Evolutionary conservation across 495 filamentous ascomycete genomes (phyloP), one percentile per base, ranked within the genome.

Genomic region (Pseudevernia furfuracea): DNA sequence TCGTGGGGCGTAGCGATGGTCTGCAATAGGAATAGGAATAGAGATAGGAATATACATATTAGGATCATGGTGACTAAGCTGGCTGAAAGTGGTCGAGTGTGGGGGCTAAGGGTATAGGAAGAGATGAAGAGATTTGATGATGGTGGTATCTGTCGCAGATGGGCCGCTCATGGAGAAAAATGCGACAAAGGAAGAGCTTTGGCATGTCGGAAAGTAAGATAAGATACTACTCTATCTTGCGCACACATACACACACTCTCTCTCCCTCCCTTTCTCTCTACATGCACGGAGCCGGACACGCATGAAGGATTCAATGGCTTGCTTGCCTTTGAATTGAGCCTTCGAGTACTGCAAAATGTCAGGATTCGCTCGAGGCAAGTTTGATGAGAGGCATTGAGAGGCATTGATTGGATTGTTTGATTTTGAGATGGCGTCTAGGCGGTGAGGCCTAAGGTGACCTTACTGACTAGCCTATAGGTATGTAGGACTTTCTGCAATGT

Each of bases 1-100:
- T 52, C 48, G 15, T 23, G 48, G 48, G 48, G 48, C 17, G 48
- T 52, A 52, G 48, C 48, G 48, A 52, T 52, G 48, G 48, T 52
- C 48, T 52, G 3, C 48, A 52, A 52, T 3, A n/a, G 48, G 48
- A 52, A 52, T 52, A 52, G 48, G 28, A n/a, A 52, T 52, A 52
- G n/a, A n/a, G n/a, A 10, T 25, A 52, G 48, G 3, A 52, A 10
- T n/a, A 52, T 3, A 1, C 8, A 52, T 52, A n/a, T 52, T 25
- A 52, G 9, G 19, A 52, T 52, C 48, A 52, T 52, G 19, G 28
- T 52, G 1, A 52, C 48, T 15, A 52, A 52, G 48, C 19, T 52
- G 48, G 48, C 48, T 52, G 48, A 52, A 23, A 23, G 14, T 2
- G 19, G 48, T 52, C 48, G 1, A n/a, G 1, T 52, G 48, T 52